Evolutionary conservation across 2,329 filamentous ascomycete species (phyloP).

Genomic region (Boeremia lycopersici): DNA sequence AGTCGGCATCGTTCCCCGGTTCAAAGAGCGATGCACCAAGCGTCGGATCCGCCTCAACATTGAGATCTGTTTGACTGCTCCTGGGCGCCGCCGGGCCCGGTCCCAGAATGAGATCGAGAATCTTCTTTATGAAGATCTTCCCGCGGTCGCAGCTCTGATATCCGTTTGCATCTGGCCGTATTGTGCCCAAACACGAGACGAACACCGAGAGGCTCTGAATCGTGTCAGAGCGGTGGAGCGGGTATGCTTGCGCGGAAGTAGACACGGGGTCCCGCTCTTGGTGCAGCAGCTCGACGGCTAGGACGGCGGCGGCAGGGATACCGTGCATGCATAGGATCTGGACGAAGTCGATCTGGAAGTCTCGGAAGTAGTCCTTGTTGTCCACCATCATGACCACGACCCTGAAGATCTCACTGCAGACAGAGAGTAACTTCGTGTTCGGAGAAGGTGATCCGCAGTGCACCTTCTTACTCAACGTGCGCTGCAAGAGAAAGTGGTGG

Average conservation of each 20-base stretch:
- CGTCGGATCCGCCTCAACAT: conserved; percentile 32
- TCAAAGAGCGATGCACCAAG: conserved; percentile 44
- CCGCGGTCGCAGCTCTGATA: conserved; percentile 52
- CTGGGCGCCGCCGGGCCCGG: conserved; percentile 22
- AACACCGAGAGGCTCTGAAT: conserved; percentile 56
- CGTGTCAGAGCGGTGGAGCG: conserved; percentile 51
- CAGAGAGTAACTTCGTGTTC: conserved; percentile 41
- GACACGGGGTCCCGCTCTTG: conserved; percentile 45
- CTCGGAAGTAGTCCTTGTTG: conserved; percentile 48
- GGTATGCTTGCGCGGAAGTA: conserved; percentile 29
- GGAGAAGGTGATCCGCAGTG: conserved; percentile 31
- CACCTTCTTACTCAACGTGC: conserved; percentile 58
- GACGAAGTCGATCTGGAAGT: conserved; percentile 52
- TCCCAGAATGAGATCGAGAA: conserved; percentile 52
- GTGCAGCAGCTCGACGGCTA: conserved; percentile 52
- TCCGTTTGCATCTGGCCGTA: conserved; percentile 49
- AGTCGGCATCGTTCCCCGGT: conserved; percentile 50
- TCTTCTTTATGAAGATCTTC: conserved; percentile 48
- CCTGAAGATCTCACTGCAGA: conserved; percentile 47
- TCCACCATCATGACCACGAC: conserved; percentile 47
- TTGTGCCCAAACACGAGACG: conserved; percentile 49
- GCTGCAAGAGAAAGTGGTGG: conserved; percentile 64
- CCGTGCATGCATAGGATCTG: conserved; percentile 49
- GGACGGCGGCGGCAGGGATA: conserved; percentile 50
- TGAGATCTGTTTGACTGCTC: conserved; percentile 6